Evolutionary conservation across 2,329 filamentous ascomycete genomes (phyloP).

Genomic region (Amauroascus verrucosus): DNA sequence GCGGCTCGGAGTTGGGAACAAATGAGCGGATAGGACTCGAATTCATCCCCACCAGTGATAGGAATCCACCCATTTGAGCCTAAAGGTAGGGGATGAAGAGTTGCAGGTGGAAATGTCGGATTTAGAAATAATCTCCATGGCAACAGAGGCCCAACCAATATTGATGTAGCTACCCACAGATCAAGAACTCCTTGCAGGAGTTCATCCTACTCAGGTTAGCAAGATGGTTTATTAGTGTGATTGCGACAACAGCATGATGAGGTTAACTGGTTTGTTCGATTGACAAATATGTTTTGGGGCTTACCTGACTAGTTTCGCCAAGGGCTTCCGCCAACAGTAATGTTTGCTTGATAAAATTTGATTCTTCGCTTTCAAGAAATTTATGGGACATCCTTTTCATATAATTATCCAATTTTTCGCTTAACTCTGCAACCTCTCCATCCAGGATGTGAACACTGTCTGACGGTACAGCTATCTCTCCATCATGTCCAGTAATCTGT

Average conservation of each 20-base stretch:
- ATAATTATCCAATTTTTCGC: conserved; percentile 45
- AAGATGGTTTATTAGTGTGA: not conserved
- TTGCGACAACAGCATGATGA: too few species aligned
- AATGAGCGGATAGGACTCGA: conserved; percentile 42
- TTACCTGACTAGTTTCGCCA: conserved; percentile 31
- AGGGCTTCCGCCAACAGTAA: conserved; percentile 33
- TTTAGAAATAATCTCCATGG: conserved; percentile 43
- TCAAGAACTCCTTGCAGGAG: conserved; percentile 45
- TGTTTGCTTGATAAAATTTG: conserved; percentile 43
- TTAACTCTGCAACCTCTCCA: conserved; percentile 41
- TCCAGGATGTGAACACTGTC: conserved; percentile 42
- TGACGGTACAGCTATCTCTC: conserved; percentile 28
- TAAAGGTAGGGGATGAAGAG: conserved; percentile 29
- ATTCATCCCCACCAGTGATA: conserved; percentile 32
- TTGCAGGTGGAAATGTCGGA: conserved; percentile 30
- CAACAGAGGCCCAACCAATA: conserved; percentile 42
- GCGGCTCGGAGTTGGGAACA: conserved; percentile 46
- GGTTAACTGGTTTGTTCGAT: too few species aligned
- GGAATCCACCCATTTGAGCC: conserved; percentile 32
- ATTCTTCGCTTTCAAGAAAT: conserved; percentile 42
- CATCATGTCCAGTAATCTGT: conserved; percentile 32
- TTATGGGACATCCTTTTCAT: conserved; percentile 40
- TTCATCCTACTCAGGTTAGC: conserved; percentile 28
- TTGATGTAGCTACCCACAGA: conserved; percentile 47
- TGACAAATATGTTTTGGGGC: conserved; percentile 17